Base-by-base conservation (phyloP, 306 rosid genomes). In the Begonia masoniana region DNA sequence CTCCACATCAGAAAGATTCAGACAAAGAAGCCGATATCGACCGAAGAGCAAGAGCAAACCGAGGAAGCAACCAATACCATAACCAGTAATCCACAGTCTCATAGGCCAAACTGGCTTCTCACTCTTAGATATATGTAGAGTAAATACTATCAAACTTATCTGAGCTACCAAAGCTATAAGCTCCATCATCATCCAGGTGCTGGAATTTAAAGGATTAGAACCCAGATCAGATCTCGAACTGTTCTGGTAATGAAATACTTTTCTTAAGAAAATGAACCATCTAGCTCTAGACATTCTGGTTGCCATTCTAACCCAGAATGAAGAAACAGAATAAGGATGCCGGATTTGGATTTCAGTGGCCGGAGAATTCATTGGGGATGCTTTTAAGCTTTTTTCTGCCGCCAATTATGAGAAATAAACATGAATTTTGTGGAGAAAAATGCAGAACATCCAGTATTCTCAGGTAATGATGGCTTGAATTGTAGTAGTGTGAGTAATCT, bases 91-190 rank as follows among this genome's bases (percentile, higher is more conserved):
- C 99, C 99, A 92, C 54, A 83, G 46, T 73, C 96, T 92, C 96
- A 92, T 83, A 53, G 99, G 99, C 99, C 96, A 86, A 79, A 86
- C 65, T 21, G 99, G 99, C 67, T 46, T 86, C 73, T 92, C 96
- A 57, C 24, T 72, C 67, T 79, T 72, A 0, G 99, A 83, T 63
- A 77, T 63, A n/a, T 74, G 70, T 67, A 92, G 58, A 63, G 71
- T 81, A 54, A 76, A 60, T 3, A 81, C 74, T n/a, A 78, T 60
- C 69, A 79, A 48, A 17, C 70, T 64, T 68, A 91, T 65, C 57
- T 91, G 99, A 11, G 77, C 67, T 17, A 86, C 47, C 78, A 86
- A 61, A 64, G 84, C 86, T 41, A 67, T 67, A 15, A 86, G 69
- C 61, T 91, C 96, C 56, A 82, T 43, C 69, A 66, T 67, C 94